Evolutionary conservation across 495 filamentous ascomycete genomes (phyloP).

Genomic region (Parachaetomium inaequale): DNA sequence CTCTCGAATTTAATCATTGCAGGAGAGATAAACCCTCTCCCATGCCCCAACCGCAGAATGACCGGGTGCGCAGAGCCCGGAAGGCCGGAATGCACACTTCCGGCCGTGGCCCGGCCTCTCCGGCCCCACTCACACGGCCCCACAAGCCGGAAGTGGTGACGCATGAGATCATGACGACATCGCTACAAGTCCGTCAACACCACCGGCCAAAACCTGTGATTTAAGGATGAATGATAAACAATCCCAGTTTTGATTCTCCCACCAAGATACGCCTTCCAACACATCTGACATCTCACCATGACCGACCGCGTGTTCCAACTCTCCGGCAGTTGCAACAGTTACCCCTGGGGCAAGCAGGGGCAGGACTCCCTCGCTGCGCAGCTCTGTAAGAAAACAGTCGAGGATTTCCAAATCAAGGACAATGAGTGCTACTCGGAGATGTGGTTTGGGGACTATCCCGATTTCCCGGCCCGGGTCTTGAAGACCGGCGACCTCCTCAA

Average conservation of each 20-base stretch:
- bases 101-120: neutral
- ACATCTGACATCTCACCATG: constrained; percentile 12
- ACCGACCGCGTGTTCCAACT: constrained; percentile 47
- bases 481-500: constrained; percentile 60
- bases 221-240: neutral
- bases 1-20: too few relatives aligned
- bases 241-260: neutral
- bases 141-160: constrained; percentile 7
- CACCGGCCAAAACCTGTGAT: neutral
- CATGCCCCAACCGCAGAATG: too few relatives aligned
- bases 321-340: constrained; percentile 52
- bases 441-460: constrained; percentile 81
- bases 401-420: constrained; percentile 66
- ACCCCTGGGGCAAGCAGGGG: constrained; percentile 68
- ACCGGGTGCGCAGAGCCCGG: neutral
- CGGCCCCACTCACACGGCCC: constrained; percentile 5
- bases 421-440: constrained; percentile 63
- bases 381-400: constrained; percentile 61
- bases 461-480: constrained; percentile 61
- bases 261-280: neutral
- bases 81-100: neutral
- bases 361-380: constrained; percentile 65
- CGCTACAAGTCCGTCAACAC: neutral
- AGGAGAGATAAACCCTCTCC: too few relatives aligned
- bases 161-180: constrained; percentile 11